Base-by-base conservation (phyloP, 2,329 filamentous ascomycete genomes). In the Endoconidiophora polonica region DNA sequence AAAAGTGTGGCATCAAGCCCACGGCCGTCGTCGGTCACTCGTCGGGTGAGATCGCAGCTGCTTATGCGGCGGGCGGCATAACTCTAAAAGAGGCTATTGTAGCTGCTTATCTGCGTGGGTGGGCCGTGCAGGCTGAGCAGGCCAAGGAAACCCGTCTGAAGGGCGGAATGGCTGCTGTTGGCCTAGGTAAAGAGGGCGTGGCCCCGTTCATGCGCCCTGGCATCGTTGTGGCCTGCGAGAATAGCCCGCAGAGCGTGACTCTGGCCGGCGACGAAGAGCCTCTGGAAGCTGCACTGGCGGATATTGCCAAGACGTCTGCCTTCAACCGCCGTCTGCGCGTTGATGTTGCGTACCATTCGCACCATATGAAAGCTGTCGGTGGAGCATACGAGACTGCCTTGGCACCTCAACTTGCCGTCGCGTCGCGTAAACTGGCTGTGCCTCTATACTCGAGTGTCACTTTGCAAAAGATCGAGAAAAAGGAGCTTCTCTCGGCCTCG, bases 371-470 rank as follows among this genome's bases (percentile, higher is more conserved):
- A 1, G 55, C 55, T 2, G 56, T 74, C 1, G 68, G 71, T 1
- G 66, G 70, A 3, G 65, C 68, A 3, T 74, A 74, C 54, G 58
- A 64, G 12, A 59, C 61, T 0, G 63, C 65, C 2, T 59, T 63
- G 37, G 52, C 50, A 61, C 24, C 72, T 71, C 58, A 67, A 70
- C 57, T 72, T 70, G 1, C 72, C 70, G 0, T 59, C 72, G 1
- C 55, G 65, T 0, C 69, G 69, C 18, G 58, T 59, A n/a, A 63
- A 63, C 42, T 44, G 14, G 10, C 14, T 33, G 42, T 44, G 6
- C 42, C 42, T 2, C 29, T 44, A 7, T 44, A 44, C 22, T 44
- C 42, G 2, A 44, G 42, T 29, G 42, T 44, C 14, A 44, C 42
- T 29, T 18, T 44, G 42, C n/a, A 29, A 14, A 44, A 44, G 42